Evolutionary conservation across 2,329 filamentous ascomycete species (phyloP), one percentile per base, ranked within the genome.

Genomic region (Botrytis aclada): DNA sequence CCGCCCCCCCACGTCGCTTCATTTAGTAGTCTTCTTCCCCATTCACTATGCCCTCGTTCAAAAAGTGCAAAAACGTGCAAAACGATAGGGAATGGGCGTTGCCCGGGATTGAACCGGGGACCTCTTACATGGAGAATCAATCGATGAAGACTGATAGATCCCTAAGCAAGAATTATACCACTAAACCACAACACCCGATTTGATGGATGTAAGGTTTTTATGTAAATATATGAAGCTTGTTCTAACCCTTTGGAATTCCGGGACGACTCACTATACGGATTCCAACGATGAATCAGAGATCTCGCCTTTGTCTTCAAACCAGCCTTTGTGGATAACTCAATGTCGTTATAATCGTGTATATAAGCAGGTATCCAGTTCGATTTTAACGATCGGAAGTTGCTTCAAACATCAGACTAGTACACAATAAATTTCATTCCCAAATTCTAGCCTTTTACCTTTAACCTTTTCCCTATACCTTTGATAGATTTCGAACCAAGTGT

Each of bases 131-230:
- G 41, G 32, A 32, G 39, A 61, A 45, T 20, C 34, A 62, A 29
- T 60, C n/a, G 2, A 20, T 34, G 25, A 22, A 25, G 16, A 37
- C 14, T 47, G 51, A 61, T 60, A 43, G 1, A n/a, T 62, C 69
- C 69, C 58, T 70, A 70, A 70, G 69, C 69, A 70, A 70, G 69
- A 62, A 70, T 70, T 70, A 70, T 70, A 70, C 69, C 69, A 63
- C 69, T 70, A 70, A 70, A 70, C 69, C 69, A 70, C 56, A 51
- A 51, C 69, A 70, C 69, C 69, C 10, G 12, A 39, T n/a, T 18
- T 39, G 0, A 8, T 61, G 22, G 25, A 3, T 4, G 3, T 5
- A 2, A 0, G 5, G 6, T 0, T 0, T 1, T 25, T 2, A 16
- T 39, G 1, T 25, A 1, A 61, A 14, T 39, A 61, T 39, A 47